A percentile compares a stretch with the other conserved stretches of the same genome.
Evolutionary conservation across 2,329 filamentous ascomycete species (phyloP).

Genomic region (Pseudomassariella vexata): DNA sequence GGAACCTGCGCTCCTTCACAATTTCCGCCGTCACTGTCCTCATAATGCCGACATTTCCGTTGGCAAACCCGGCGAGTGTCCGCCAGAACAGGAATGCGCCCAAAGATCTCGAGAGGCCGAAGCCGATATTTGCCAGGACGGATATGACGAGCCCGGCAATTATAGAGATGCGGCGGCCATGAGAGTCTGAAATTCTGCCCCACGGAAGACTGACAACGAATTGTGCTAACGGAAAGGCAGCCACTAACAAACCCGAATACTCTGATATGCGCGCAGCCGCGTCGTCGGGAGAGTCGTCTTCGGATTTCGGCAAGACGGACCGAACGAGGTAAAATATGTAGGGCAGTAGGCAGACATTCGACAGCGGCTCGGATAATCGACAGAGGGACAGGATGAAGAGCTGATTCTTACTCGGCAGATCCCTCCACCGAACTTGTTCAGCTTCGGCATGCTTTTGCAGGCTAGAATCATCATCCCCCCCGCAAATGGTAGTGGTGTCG

Average conservation of each 20-base stretch:
- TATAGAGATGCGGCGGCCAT: no score
- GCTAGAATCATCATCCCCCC: no score
- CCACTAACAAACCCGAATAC: no score
- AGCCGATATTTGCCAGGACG: slow-evolving; percentile 62
- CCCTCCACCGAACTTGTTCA: slow-evolving; percentile 21
- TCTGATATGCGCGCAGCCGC: no score
- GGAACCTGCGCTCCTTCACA: slow-evolving; percentile 61
- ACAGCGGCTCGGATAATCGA: slow-evolving; percentile 55
- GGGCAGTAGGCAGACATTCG: slow-evolving; percentile 59
- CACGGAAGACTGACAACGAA: no score
- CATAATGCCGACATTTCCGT: slow-evolving; percentile 72
- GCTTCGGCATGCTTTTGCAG: no score
- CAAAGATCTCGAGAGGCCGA: slow-evolving; percentile 52
- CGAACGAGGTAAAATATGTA: slow-evolving; percentile 72
- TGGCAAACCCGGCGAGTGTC: slow-evolving; percentile 57
- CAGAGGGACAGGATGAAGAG: slow-evolving; percentile 28
- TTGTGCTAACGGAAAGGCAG: no score
- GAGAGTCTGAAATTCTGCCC: no score
- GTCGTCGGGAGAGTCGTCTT: no score
- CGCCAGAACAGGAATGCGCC: slow-evolving; percentile 28
- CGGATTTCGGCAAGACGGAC: slow-evolving; percentile 53
- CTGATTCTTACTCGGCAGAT: slow-evolving; percentile 31
- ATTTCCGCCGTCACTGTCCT: slow-evolving; percentile 70
- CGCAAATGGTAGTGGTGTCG: slow-evolving; percentile 3
- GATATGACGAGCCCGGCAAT: no score